A percentile compares a stretch with the other conserved stretches of the same genome.
phyloP scores from a whole-genome alignment of 192 early-diverging fungal species.

The Backusella australiensis region DNA sequence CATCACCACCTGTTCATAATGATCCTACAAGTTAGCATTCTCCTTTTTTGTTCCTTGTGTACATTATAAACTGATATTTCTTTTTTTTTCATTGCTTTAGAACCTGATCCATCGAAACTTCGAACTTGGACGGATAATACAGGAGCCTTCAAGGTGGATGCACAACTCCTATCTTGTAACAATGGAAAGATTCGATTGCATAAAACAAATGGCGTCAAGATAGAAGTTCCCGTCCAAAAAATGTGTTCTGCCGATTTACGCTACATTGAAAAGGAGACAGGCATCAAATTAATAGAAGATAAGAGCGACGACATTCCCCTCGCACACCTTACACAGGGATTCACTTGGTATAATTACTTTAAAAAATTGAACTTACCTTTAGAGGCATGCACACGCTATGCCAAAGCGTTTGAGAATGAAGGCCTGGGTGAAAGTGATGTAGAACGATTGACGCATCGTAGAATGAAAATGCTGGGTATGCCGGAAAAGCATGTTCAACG shows the following conservation, averaged over 20 bases:
- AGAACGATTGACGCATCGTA: slow-evolving; percentile 71
- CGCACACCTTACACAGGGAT: slow-evolving; percentile 29
- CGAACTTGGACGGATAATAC: slow-evolving; percentile 93
- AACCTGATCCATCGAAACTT: slow-evolving; percentile 26
- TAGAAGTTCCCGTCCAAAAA: slow-evolving; percentile 88
- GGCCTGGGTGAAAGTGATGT: slow-evolving; percentile 75
- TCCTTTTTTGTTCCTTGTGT: not conserved
- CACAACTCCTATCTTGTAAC: slow-evolving; percentile 75
- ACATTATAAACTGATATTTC: not conserved
- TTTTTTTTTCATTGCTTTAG: not conserved
- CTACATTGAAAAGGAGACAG: slow-evolving; percentile 49
- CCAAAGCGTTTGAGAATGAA: slow-evolving; percentile 79
- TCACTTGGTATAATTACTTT: slow-evolving; percentile 86
- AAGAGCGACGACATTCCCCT: slow-evolving; percentile 31
- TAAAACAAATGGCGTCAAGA: slow-evolving; percentile 94
- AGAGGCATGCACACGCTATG: slow-evolving; percentile 75
- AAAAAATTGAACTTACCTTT: slow-evolving; percentile 71
- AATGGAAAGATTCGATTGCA: slow-evolving; percentile 90
- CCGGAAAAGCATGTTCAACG: slow-evolving; percentile 81
- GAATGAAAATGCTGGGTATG: slow-evolving; percentile 76
- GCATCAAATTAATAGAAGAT: slow-evolving; percentile 16
- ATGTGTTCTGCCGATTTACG: slow-evolving; percentile 61
- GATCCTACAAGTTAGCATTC: slow-evolving; percentile 14
- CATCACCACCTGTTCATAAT: slow-evolving; percentile 15
- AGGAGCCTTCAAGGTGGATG: slow-evolving; percentile 91